phyloP scores from a whole-genome alignment of 2,329 filamentous ascomycete species.

The Cercospora sojina region DNA sequence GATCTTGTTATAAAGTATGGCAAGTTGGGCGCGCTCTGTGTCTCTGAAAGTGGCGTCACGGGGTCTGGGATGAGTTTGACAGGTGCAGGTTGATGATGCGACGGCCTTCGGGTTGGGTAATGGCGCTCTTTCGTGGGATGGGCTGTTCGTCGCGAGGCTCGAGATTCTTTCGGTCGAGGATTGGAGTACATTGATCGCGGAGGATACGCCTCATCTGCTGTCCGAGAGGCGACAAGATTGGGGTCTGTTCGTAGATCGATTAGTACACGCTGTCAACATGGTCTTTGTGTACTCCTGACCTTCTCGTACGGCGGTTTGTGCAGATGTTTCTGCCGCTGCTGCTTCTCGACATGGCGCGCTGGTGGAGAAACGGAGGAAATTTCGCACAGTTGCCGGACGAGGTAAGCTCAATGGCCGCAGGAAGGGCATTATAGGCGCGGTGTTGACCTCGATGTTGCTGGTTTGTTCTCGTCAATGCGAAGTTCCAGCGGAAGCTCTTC shows the following conservation, averaged over 20 bases:
- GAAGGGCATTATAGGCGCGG: slow-evolving; percentile 41
- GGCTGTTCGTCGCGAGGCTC: slow-evolving; percentile 37
- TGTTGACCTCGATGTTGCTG: slow-evolving; percentile 37
- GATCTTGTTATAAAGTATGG: slow-evolving; percentile 74
- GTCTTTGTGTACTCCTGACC: neutral
- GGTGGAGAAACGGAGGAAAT: slow-evolving; percentile 45
- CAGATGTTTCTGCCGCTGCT: slow-evolving; percentile 24
- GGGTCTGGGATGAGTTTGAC: slow-evolving; percentile 31
- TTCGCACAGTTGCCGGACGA: slow-evolving; percentile 38
- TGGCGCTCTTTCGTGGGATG: slow-evolving; percentile 37
- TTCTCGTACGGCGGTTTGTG: slow-evolving; percentile 7
- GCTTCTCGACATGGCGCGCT: slow-evolving; percentile 29
- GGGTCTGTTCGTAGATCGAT: slow-evolving; percentile 24
- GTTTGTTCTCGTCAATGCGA: slow-evolving; percentile 9
- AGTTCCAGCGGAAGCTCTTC: neutral
- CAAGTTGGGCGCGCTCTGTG: slow-evolving; percentile 46
- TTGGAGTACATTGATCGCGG: slow-evolving; percentile 35
- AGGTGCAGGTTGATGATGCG: slow-evolving; percentile 26
- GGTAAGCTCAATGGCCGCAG: slow-evolving; percentile 44
- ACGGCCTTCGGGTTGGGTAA: slow-evolving; percentile 36
- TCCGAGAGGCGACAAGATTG: slow-evolving; percentile 39
- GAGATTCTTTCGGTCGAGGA: slow-evolving; percentile 40
- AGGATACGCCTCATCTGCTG: slow-evolving; percentile 36
- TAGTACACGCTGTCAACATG: neutral
- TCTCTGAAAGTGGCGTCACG: slow-evolving; percentile 29